phyloP scores from a whole-genome alignment of 345 rosid genomes.

The Salix arbutifolia region DNA sequence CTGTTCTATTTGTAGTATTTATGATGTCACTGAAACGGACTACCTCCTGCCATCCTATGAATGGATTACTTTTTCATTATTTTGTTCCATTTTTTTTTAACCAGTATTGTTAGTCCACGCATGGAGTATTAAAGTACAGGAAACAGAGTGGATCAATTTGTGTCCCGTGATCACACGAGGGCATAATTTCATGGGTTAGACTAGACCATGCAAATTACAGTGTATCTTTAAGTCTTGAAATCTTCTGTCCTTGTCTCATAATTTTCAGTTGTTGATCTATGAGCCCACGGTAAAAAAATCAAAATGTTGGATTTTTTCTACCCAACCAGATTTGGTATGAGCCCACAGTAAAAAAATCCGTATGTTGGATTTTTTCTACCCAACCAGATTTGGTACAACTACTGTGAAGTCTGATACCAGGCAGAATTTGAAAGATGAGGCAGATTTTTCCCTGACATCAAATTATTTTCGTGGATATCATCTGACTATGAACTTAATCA shows the following conservation, averaged over 20 bases:
- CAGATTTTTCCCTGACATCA: neutral
- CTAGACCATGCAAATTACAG: neutral
- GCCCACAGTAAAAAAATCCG: neutral
- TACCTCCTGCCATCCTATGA: neutral
- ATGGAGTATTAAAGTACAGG: neutral
- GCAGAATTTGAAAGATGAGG: neutral
- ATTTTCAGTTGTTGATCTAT: neutral
- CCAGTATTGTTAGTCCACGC: neutral
- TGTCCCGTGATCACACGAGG: neutral
- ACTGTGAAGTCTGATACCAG: neutral
- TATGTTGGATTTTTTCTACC: neutral
- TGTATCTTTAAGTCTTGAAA: neutral
- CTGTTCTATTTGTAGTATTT: neutral
- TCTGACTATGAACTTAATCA: neutral
- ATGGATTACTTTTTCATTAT: neutral
- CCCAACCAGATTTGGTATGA: too few species aligned
- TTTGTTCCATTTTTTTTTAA: neutral
- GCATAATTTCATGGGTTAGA: neutral
- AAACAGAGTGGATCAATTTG: neutral
- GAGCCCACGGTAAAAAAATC: neutral
- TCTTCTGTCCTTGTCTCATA: neutral
- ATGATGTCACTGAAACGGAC: neutral
- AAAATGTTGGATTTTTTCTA: neutral
- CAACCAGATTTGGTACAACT: neutral
- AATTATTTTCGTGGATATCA: neutral